A percentile compares a stretch with the other conserved stretches of the same genome.
Evolutionary conservation across 495 filamentous ascomycete species (phyloP).

Genomic region (Lindgomyces ingoldianus): DNA sequence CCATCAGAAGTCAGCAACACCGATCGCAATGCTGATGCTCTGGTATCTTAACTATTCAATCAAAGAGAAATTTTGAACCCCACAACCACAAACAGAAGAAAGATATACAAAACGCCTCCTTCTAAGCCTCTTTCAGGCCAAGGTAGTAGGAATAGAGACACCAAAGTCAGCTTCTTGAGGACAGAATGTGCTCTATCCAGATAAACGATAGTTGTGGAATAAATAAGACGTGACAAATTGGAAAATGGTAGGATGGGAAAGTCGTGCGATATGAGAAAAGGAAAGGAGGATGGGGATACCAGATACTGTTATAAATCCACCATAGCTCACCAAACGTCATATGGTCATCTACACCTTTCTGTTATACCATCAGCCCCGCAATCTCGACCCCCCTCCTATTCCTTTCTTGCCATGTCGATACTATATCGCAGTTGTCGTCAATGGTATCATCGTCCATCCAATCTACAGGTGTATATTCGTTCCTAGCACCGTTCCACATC

Average conservation of each 20-base stretch:
- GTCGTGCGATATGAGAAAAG: not conserved
- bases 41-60: too few species aligned
- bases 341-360: slow-evolving; percentile 6
- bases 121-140: too few species aligned
- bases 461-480: not conserved
- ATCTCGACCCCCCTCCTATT: slow-evolving; percentile 11
- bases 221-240: too few species aligned
- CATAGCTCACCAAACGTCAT: not conserved
- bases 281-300: not conserved
- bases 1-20: too few species aligned
- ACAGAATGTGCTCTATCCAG: too few species aligned
- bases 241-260: not conserved
- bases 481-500: not conserved
- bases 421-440: not conserved
- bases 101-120: too few species aligned
- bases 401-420: not conserved
- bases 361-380: slow-evolving; percentile 5
- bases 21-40: too few species aligned
- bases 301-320: not conserved
- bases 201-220: too few species aligned
- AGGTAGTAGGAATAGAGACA: too few species aligned
- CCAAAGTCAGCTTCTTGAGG: too few species aligned
- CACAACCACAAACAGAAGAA: too few species aligned
- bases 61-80: too few species aligned
- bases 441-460: slow-evolving; percentile 5